Conservation (phyloP, 73 alveolate species). For the Effrenium voratum region DNA sequence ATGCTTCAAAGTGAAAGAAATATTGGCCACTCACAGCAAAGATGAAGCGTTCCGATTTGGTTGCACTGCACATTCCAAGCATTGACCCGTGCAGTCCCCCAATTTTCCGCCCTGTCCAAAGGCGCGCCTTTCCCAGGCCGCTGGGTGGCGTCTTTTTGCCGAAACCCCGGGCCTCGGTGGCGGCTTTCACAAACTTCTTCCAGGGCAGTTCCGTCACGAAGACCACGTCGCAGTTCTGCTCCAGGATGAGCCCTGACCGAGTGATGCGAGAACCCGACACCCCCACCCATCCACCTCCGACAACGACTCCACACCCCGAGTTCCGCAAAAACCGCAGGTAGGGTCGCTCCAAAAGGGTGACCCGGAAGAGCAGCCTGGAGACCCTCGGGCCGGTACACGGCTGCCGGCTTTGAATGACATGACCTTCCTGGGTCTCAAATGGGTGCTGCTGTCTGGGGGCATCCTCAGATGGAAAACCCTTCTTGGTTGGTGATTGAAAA, state of each 20-base stretch:
- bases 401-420: background rate
- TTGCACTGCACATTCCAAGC: too few species aligned
- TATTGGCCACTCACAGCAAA: too few species aligned
- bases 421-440: too few species aligned
- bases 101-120: too few species aligned
- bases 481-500: too few species aligned
- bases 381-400: background rate
- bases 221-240: conserved; percentile 42
- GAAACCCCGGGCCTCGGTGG: conserved; percentile 22
- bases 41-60: too few species aligned
- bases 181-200: conserved; percentile 35
- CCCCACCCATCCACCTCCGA: background rate
- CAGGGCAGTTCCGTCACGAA: conserved; percentile 49
- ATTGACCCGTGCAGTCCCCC: too few species aligned
- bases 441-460: too few species aligned
- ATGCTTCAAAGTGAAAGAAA: too few species aligned
- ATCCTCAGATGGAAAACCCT: too few species aligned
- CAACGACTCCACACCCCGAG: background rate
- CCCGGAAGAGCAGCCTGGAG: background rate
- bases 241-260: background rate
- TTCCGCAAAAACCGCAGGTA: background rate
- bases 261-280: background rate
- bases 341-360: background rate
- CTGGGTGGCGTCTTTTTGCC: too few species aligned
- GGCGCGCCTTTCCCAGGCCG: too few species aligned